Base-by-base conservation (phyloP, 2,329 filamentous ascomycete genomes). In the Aspergillus felis region DNA sequence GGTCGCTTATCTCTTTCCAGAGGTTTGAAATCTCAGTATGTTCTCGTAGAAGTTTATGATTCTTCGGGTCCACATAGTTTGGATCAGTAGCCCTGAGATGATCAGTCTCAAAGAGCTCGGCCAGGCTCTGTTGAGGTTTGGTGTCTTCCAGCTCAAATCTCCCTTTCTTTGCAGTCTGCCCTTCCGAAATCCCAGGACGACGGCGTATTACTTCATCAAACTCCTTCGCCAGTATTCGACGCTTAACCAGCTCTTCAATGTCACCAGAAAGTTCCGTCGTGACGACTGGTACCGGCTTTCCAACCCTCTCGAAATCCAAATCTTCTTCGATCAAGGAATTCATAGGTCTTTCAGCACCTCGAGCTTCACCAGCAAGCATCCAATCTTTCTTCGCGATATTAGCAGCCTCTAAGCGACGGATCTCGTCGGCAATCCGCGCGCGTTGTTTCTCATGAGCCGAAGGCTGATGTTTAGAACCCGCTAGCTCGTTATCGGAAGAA, bases 251-350 rank as follows among this genome's bases (percentile, higher is more conserved):
- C 35, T 90, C 88, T 75, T 99, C 94, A 57, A 99, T 95, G 66
- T 87, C 87, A 73, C 97, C 92, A 54, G 87, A 95, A 44, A 95
- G 82, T 73, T 97, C 92, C 46, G 90, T 88, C 0, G 94, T 97
- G 71, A 97, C 92, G 59, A 97, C 90, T 1, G 93, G 91, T 0
- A 97, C 89, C 0, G 94, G 93, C 74, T 97, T 99, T 69, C 94
- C 94, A 24, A 91, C 86, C 67, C 95, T 87, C 76, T 99, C 94
- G 70, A 97, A 99, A 64, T 97, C 93, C 27, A 99, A 83, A 67
- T 97, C 92, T 76, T 97, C 87, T 71, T 97, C 92, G 1, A 99
- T 84, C 2, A 99, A 83, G 0, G 93, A 97, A 78, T 99, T 97
- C 54, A 91, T 72, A 0, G 94, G 94, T 38, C 94, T 85, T 64